Evolutionary conservation across 2,329 filamentous ascomycete species (phyloP), one percentile per base, ranked within the genome.

Genomic region (Septoria linicola): DNA sequence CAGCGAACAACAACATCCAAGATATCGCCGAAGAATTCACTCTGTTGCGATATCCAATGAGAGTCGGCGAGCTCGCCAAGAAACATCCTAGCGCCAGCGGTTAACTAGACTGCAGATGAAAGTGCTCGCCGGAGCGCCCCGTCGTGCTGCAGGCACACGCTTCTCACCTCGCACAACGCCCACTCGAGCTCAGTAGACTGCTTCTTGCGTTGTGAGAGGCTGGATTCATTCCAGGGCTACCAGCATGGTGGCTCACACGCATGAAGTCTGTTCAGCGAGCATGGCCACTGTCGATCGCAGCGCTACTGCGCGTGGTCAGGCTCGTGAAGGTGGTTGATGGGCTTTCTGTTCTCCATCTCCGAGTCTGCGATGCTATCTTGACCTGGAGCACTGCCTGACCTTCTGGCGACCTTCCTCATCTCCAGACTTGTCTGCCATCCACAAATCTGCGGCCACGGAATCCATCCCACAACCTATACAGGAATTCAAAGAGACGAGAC

Each of bases 81-180:
- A 16, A 13, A 27, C 11, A 23, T 21, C 14, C 49, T 59, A 58
- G 57, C 53, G 49, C 43, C 42, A 51, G 57, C 57, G 57, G 40
- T 54, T 57, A 59, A 16, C 49, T 27, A 44, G 35, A n/a, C n/a
- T n/a, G n/a, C n/a, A n/a, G n/a, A n/a, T n/a, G n/a, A n/a, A n/a
- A n/a, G n/a, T n/a, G n/a, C n/a, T n/a, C n/a, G n/a, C n/a, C n/a
- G n/a, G 55, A 37, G 46, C 43, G 44, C 52, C 41, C 43, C 49
- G 54, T 40, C 42, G 20, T 39, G 21, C 42, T 57, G 48, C 54
- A 50, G 48, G 57, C 54, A 55, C 55, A 51, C 39, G 41, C n/a
- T 53, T 31, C 43, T 40, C 43, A 42, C 43, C 39, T 41, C 34
- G 53, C 45, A 54, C 51, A 39, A 52, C 54, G 45, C 35, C 53